phyloP scores from a whole-genome alignment of 257 asterid genomes.

The Solanum tarapatanum region DNA sequence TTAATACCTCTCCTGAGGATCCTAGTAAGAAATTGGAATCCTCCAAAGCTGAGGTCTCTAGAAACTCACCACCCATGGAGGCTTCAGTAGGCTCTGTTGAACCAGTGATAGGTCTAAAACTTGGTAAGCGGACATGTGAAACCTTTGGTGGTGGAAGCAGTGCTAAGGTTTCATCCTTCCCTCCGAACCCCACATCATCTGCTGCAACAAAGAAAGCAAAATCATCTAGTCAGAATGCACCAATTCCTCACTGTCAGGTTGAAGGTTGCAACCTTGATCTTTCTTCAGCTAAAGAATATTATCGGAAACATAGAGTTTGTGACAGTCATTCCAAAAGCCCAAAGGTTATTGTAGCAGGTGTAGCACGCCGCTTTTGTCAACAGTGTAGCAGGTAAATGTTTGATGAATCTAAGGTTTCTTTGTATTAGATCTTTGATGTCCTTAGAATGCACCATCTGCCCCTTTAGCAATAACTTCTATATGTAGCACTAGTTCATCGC shows the following conservation, averaged over 20 bases:
- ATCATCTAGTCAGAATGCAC: slow-evolving; percentile 24
- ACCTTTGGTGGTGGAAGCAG: slow-evolving; percentile 30
- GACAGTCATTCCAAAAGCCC: slow-evolving; percentile 70
- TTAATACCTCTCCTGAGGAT: slow-evolving; percentile 20
- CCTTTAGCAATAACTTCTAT: background rate
- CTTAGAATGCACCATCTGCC: background rate
- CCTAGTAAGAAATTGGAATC: slow-evolving; percentile 4
- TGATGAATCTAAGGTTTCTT: background rate
- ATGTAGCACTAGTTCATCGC: background rate
- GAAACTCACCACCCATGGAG: slow-evolving; percentile 37
- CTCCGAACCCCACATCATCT: slow-evolving; percentile 36
- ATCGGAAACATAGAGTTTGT: slow-evolving; percentile 83
- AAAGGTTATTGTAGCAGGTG: slow-evolving; percentile 54
- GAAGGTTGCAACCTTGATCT: slow-evolving; percentile 82
- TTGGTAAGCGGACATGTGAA: slow-evolving; percentile 79
- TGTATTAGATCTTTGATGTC: background rate
- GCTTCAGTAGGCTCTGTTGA: slow-evolving; percentile 46
- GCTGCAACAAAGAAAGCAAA: slow-evolving; percentile 39
- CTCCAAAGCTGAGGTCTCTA: slow-evolving; percentile 5
- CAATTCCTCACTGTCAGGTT: slow-evolving; percentile 51
- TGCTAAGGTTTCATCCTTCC: slow-evolving; percentile 31
- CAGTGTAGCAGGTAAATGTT: slow-evolving; percentile 83
- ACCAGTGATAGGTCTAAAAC: slow-evolving; percentile 59
- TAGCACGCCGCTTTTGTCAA: slow-evolving; percentile 86
- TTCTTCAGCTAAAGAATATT: slow-evolving; percentile 71